These are phyloP conservation scores for Aaosphaeria arxii DNA, from an alignment of 2,329 filamentous ascomycete genomes.

Conservation along the genomic window DNA sequence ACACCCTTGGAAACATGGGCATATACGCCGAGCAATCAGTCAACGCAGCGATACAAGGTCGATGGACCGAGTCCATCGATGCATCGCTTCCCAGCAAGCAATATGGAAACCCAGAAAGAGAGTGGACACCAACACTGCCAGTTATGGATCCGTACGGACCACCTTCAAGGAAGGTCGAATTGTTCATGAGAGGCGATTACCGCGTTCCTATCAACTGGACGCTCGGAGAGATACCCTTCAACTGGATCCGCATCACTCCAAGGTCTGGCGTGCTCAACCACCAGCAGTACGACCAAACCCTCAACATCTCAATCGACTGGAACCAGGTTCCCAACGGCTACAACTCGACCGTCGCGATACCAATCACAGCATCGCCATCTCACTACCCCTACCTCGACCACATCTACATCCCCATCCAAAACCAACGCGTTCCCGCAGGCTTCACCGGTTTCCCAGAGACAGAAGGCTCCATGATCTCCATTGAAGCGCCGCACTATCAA, in stretches of 20 bases:
- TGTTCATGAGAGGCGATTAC: constrained; percentile 16
- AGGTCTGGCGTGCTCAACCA: constrained; percentile 8
- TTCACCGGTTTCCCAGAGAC: constrained; percentile 16
- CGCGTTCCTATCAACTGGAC: constrained; percentile 13
- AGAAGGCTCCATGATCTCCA: constrained; percentile 9
- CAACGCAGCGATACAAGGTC: constrained; percentile 27
- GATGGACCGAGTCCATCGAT: constrained; percentile 49
- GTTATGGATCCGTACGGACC: constrained; percentile 17
- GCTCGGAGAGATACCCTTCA: constrained; percentile 10
- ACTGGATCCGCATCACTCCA: constrained; percentile 14
- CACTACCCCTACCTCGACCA: constrained; percentile 13
- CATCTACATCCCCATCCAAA: constrained; percentile 13
- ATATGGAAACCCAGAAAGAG: neutral
- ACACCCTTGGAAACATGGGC: constrained; percentile 12
- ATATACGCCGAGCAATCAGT: constrained; percentile 14
- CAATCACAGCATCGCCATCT: constrained; percentile 10
- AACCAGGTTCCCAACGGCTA: constrained; percentile 7
- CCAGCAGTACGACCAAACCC: constrained; percentile 11
- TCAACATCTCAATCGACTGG: constrained; percentile 17
- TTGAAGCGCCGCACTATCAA: constrained; percentile 16
- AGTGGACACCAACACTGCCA: neutral
- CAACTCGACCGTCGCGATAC: constrained; percentile 9
- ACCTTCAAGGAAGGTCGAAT: constrained; percentile 7
- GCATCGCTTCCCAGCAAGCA: constrained; percentile 50
- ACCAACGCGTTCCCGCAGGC: constrained; percentile 6